These are phyloP conservation scores for Pyricularia sp. DNA, from an alignment of 2,329 filamentous ascomycete species.

Conservation along the genomic window DNA sequence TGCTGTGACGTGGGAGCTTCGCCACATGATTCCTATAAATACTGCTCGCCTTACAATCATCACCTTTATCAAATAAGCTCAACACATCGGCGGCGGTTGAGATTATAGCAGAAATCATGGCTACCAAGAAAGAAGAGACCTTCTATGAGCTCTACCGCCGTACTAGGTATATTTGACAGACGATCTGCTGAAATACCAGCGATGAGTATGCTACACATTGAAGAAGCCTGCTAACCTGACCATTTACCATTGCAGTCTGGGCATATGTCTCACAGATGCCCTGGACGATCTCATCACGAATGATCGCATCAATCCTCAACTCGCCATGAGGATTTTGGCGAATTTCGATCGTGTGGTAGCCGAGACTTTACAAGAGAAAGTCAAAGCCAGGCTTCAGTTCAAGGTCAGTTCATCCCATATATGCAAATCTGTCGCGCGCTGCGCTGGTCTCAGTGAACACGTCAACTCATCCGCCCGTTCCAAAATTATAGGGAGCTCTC, in stretches of 20 bases:
- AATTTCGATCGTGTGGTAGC: constrained; percentile 94
- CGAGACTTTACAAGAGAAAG: constrained; percentile 82
- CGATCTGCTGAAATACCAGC: not conserved
- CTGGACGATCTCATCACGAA: constrained; percentile 95
- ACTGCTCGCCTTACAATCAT: not conserved
- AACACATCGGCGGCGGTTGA: not conserved
- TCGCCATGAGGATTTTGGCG: constrained; percentile 95
- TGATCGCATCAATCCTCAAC: constrained; percentile 90
- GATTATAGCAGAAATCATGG: constrained; percentile 13
- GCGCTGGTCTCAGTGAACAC: not conserved
- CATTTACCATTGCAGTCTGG: constrained; percentile 54
- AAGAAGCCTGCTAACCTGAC: constrained; percentile 10
- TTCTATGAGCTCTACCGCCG: constrained; percentile 96
- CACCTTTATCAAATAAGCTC: not conserved
- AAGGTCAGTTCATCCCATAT: constrained; percentile 54
- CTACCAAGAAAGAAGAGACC: constrained; percentile 28
- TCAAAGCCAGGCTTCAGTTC: constrained; percentile 85
- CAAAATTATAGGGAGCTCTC: constrained; percentile 66
- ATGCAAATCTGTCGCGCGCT: not conserved
- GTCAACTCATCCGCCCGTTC: not conserved
- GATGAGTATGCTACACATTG: constrained; percentile 18
- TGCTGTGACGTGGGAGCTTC: not conserved
- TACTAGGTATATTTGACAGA: constrained; percentile 65
- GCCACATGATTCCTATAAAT: constrained; percentile 2
- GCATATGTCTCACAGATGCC: constrained; percentile 86